Evolutionary conservation across 139 green algal species (phyloP).

Genomic region (Klebsormidium nitens): DNA sequence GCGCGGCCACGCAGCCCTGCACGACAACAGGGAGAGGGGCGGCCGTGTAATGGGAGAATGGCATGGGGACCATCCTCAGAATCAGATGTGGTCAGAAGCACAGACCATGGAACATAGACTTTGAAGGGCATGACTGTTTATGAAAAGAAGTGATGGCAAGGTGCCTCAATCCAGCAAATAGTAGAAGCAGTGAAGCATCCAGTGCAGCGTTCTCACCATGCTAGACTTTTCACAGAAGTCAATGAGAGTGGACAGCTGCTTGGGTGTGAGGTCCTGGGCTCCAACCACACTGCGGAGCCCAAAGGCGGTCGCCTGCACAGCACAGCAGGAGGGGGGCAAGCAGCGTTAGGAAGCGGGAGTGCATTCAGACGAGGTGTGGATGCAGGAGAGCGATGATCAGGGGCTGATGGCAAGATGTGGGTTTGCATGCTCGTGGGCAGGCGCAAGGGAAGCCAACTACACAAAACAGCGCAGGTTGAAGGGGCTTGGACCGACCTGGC

Average conservation of each 20-base stretch:
- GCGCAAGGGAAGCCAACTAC: background rate
- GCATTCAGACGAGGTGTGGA: background rate
- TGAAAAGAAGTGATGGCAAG: background rate
- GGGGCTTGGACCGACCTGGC: slow-evolving; percentile 1
- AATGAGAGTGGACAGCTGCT: slow-evolving; percentile 15
- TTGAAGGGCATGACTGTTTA: background rate
- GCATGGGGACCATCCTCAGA: no score
- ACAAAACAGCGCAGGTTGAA: background rate
- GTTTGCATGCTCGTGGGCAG: background rate
- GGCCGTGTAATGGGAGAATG: no score
- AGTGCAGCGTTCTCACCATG: slow-evolving; percentile 1
- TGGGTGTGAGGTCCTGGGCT: background rate
- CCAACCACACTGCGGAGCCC: slow-evolving; percentile 20
- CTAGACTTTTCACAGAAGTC: slow-evolving; percentile 37
- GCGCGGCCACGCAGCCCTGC: slow-evolving; percentile 36
- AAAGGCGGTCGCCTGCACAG: slow-evolving; percentile 31
- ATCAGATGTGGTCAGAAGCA: no score
- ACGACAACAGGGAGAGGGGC: no score
- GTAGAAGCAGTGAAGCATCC: slow-evolving; percentile 1
- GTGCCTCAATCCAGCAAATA: background rate
- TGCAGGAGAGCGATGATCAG: background rate
- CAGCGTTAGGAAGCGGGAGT: background rate
- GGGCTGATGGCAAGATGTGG: background rate
- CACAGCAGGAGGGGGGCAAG: background rate
- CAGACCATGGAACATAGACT: no score